Percentiles rank a stretch among this genome's conserved stretches.
Evolutionary conservation across 805 yeast genomes (phyloP).

Genomic region (Cyberlindnera mycetangii): DNA sequence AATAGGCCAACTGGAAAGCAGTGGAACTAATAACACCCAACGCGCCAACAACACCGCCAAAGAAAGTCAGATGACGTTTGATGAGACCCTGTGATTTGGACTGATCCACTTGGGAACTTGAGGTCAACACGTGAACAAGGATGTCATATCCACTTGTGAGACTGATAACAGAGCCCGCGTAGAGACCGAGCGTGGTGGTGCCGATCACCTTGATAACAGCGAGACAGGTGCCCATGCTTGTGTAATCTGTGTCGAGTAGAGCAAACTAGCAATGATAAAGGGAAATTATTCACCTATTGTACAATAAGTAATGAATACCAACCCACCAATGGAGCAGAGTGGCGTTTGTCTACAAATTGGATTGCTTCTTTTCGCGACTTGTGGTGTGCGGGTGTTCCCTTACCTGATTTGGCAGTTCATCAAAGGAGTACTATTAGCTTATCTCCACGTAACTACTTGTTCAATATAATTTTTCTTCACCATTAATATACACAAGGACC

Average conservation of each 20-base stretch:
- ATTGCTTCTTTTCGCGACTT: too few species aligned
- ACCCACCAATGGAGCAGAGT: too few species aligned
- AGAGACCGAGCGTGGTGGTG: conserved; percentile 63
- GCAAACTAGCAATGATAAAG: too few species aligned
- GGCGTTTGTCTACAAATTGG: too few species aligned
- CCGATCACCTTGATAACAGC: conserved; percentile 62
- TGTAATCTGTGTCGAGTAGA: not conserved
- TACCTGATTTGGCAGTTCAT: too few species aligned
- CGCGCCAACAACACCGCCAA: conserved; percentile 27
- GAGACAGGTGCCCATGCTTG: conserved; percentile 49
- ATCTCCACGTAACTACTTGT: too few species aligned
- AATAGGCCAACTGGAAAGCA: conserved; percentile 54
- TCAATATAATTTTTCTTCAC: too few species aligned
- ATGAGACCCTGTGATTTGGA: conserved; percentile 23
- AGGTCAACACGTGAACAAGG: conserved; percentile 30
- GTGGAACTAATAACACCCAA: conserved; percentile 49
- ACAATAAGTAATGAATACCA: too few species aligned
- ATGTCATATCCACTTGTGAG: conserved; percentile 21
- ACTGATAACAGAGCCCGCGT: conserved; percentile 49
- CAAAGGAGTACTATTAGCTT: too few species aligned
- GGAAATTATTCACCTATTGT: too few species aligned
- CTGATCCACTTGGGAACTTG: conserved; percentile 29
- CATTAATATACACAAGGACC: too few species aligned
- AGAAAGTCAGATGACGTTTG: conserved; percentile 19
- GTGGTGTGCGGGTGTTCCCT: too few species aligned